Evolutionary conservation across 2,329 filamentous ascomycete species (phyloP), one percentile per base, ranked within the genome.

Genomic region (Pseudopyricularia javanii): DNA sequence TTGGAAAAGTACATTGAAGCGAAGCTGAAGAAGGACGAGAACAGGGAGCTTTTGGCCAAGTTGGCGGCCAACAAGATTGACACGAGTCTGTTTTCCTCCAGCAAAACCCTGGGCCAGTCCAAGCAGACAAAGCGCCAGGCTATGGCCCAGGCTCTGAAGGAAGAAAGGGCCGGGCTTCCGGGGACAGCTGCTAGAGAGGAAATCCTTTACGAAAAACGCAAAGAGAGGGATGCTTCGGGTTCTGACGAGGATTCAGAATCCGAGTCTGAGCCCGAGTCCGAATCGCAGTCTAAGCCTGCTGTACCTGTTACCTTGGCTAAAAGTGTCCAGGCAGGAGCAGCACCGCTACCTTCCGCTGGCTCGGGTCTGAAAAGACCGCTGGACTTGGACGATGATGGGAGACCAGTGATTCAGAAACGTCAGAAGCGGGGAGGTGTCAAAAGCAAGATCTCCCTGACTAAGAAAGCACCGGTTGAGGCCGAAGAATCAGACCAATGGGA

Each of bases 11-110:
- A 84, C 63, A 82, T 85, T 58, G 91, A 97, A 62, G 93, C 79
- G 54, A 98, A 98, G 75, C 74, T 98, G 47, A 87, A 84, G 67
- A 96, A 95, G 67, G 93, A 98, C 64, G 91, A 97, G 67, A 95
- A 88, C 62, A 75, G 88, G 28, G 86, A 83, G 54, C 73, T 98
- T 30, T 75, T 97, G 60, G 86, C 87, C 63, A 91, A 93, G 64
- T 76, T 98, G 26, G 87, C 88, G 17, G 76, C 81, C 56, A 77
- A 81, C 53, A 90, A 86, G 62, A 79, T 93, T 59, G 91, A 97
- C 64, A 95, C 88, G 1, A 88, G 79, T 56, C 71, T 89, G 20
- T 85, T 95, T 56, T 76, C 82, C 54, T 95, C 89, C 65, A 87
- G 85, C 51, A 87, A 81, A 59, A 81, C 82, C 54, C 70, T 97